These are phyloP conservation scores for Avena sativa DNA, from an alignment of 176 grass and related monocot genomes.

Conservation along the genomic window DNA sequence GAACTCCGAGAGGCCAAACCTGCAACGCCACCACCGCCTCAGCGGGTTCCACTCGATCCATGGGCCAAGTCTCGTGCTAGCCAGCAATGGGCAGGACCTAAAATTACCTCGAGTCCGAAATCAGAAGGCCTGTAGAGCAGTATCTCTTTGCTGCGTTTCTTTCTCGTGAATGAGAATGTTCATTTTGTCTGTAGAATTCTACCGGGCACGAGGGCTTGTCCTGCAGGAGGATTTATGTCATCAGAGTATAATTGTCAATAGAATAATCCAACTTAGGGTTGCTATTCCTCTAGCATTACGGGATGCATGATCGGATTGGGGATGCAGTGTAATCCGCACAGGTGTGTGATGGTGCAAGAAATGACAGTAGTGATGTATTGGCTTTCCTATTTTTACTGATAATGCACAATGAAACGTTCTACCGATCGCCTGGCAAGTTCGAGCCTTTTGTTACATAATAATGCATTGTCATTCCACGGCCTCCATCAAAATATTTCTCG, in stretches of 20 bases:
- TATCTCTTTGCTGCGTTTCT: neutral
- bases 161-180: neutral
- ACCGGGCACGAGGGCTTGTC: neutral
- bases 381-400: neutral
- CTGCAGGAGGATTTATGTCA: conserved; percentile 25
- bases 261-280: conserved; percentile 47
- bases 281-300: neutral
- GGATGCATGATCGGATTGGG: conserved; percentile 22
- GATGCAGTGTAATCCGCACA: neutral
- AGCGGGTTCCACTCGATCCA: conserved; percentile 71
- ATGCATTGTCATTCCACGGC: neutral
- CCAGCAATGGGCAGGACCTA: conserved; percentile 77
- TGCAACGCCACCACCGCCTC: conserved; percentile 61
- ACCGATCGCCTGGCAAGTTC: neutral
- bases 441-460: too few species aligned
- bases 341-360: neutral
- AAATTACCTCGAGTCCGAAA: conserved; percentile 53
- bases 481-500: neutral
- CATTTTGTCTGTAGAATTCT: conserved; percentile 17
- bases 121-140: conserved; percentile 57
- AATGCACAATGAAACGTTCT: neutral
- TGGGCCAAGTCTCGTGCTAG: conserved; percentile 74
- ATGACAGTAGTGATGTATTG: neutral
- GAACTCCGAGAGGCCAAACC: conserved; percentile 89
- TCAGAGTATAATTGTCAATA: conserved; percentile 44